phyloP scores from a whole-genome alignment of 345 rosid genomes.

The Murraya paniculata region DNA sequence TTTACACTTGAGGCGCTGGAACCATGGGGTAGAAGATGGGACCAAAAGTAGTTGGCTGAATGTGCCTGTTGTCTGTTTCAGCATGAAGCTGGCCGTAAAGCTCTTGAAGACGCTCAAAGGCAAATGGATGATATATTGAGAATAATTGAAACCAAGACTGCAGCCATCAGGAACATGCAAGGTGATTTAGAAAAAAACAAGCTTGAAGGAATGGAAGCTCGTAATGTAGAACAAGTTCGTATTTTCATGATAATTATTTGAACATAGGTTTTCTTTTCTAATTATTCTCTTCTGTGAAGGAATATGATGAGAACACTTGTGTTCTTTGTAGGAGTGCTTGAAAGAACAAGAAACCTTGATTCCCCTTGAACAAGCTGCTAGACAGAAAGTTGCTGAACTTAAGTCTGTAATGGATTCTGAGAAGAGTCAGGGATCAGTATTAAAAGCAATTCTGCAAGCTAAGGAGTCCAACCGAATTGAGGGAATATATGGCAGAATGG shows the following conservation, averaged over 20 bases:
- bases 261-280: background rate
- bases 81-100: slow-evolving; percentile 79
- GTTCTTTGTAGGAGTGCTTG: slow-evolving; percentile 58
- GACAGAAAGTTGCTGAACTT: slow-evolving; percentile 87
- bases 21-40: slow-evolving; percentile 5
- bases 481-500: slow-evolving; percentile 97
- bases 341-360: slow-evolving; percentile 77
- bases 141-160: slow-evolving; percentile 48
- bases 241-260: slow-evolving; percentile 21
- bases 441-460: slow-evolving; percentile 82
- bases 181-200: slow-evolving; percentile 58
- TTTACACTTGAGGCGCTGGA: background rate
- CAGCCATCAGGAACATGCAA: slow-evolving; percentile 40
- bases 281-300: background rate
- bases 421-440: slow-evolving; percentile 88
- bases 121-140: slow-evolving; percentile 60
- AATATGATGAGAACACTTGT: slow-evolving; percentile 18
- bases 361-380: slow-evolving; percentile 90
- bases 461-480: slow-evolving; percentile 75
- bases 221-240: slow-evolving; percentile 65
- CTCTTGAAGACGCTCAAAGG: slow-evolving; percentile 76
- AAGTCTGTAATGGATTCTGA: slow-evolving; percentile 77
- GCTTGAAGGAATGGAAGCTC: slow-evolving; percentile 67
- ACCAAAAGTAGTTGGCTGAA: slow-evolving; percentile 23
- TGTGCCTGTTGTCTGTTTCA: slow-evolving; percentile 33